Evolutionary conservation across 257 asterid species (phyloP), one percentile per base, ranked within the genome.

Genomic region (Solanum dulcamara): DNA sequence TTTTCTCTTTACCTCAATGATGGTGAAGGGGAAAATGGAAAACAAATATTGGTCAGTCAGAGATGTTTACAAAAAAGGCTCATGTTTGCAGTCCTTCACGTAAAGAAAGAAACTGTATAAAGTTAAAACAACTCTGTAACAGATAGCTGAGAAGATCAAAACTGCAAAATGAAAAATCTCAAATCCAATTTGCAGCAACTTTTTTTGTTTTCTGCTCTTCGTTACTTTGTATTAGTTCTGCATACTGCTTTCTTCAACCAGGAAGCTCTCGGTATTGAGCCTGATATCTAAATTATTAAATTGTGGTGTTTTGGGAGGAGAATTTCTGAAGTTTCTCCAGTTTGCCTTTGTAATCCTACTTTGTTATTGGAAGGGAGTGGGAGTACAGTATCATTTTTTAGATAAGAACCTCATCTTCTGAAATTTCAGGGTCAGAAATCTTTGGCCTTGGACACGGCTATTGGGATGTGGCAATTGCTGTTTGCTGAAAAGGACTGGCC

Each of bases 391-490:
- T 75, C 60, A 24, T 24, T 26, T 8, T 46, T 75, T 17, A 75
- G 82, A n/a, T 48, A 14, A 24, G 60, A 75, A 75, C 59, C 38
- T 75, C 26, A 24, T 15, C 83, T 77, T 82, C 71, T 55, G 86
- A 83, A 28, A 80, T 86, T 89, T 83, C 96, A 97, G 99, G 99
- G 98, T 85, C 99, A 97, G 91, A 97, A 97, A 89, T 97, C 99
- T 55, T 87, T 97, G 91, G 99, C 98, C 67, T 88, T 97, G 89
- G 99, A 97, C 90, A 97, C 99, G 22, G 99, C 99, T 74, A 97
- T 97, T 81, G 99, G 99, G 81, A 97, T 97, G 99, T 97, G 99
- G 99, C 99, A 97, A 87, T 89, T 97, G 88, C 89, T 97, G 84
- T 97, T 95, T 91, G 95, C 98, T 42, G 99, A 95, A 89, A 94